Evolutionary conservation across 2,329 filamentous ascomycete species (phyloP).

Genomic region (Pseudogymnoascus sp.): DNA sequence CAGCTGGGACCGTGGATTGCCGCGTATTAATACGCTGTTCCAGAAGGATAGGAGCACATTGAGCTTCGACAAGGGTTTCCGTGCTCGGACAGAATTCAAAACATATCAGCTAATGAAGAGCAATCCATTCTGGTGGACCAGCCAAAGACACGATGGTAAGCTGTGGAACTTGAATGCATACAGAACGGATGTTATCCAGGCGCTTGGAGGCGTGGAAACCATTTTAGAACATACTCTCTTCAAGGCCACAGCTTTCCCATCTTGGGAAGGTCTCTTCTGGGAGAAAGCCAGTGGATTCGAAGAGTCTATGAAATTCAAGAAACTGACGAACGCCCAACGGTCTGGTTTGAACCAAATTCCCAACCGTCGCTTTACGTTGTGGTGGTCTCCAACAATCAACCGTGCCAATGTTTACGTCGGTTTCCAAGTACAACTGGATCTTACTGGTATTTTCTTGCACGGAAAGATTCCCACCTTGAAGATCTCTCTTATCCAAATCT

Average conservation of each 20-base stretch:
- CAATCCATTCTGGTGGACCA: conserved; percentile 99
- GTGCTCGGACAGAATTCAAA: conserved; percentile 92
- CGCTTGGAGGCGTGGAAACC: conserved; percentile 84
- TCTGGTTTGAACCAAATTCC: conserved; percentile 98
- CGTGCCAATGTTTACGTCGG: conserved; percentile 96
- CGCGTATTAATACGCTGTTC: conserved; percentile 97
- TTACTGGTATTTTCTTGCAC: conserved; percentile 98
- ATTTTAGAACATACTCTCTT: conserved; percentile 96
- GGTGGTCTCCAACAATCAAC: conserved; percentile 95
- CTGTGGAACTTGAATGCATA: conserved; percentile 96
- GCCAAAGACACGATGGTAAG: conserved; percentile 92
- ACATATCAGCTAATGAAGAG: conserved; percentile 98
- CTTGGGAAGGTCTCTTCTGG: conserved; percentile 96
- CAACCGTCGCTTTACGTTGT: conserved; percentile 94
- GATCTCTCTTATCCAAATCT: conserved; percentile 97
- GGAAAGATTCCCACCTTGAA: conserved; percentile 98
- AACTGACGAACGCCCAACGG: conserved; percentile 92
- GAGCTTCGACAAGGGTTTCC: conserved; percentile 98
- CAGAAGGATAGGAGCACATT: conserved; percentile 96
- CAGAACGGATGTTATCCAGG: conserved; percentile 93
- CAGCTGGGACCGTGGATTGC: conserved; percentile 95
- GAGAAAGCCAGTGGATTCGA: conserved; percentile 51
- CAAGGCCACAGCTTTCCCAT: conserved; percentile 93
- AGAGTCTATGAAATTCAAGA: conserved; percentile 92
- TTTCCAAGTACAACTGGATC: conserved; percentile 97